phyloP scores from a whole-genome alignment of 176 grass and related monocot genomes.

The Aegilops longissima region DNA sequence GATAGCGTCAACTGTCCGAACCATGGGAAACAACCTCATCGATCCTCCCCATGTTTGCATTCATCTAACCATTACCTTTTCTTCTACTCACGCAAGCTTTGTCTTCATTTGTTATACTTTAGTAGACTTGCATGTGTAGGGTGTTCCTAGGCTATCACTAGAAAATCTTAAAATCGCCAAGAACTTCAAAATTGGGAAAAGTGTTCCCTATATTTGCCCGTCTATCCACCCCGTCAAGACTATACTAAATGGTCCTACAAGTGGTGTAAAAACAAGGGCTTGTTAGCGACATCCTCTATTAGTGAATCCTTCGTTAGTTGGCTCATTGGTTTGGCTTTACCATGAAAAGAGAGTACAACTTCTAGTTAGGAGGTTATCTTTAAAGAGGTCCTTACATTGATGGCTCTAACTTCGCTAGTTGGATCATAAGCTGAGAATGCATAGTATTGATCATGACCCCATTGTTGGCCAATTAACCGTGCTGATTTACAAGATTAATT shows the following conservation, averaged over 20 bases:
- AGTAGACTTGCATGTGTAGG: not conserved
- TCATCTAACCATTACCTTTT: not conserved
- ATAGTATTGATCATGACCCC: not conserved
- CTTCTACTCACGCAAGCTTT: not conserved
- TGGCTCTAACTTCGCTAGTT: not conserved
- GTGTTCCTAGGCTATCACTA: not conserved
- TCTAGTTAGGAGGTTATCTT: not conserved
- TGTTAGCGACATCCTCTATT: too few relatives aligned
- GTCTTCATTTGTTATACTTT: not conserved
- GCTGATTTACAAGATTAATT: not conserved
- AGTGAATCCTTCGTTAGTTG: too few relatives aligned
- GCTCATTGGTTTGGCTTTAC: not conserved
- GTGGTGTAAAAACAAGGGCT: not conserved
- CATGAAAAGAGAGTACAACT: not conserved
- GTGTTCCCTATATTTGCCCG: not conserved
- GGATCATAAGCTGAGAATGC: not conserved
- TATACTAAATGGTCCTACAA: not conserved
- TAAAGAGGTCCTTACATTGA: not conserved
- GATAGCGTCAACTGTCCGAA: not conserved
- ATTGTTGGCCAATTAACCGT: not conserved
- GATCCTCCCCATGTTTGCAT: not conserved
- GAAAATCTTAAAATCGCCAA: not conserved
- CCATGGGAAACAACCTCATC: not conserved
- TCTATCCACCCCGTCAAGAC: not conserved
- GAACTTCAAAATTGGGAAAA: not conserved